phyloP scores from a whole-genome alignment of 352 stramenopile species.

The Globisporangium paddicum region DNA sequence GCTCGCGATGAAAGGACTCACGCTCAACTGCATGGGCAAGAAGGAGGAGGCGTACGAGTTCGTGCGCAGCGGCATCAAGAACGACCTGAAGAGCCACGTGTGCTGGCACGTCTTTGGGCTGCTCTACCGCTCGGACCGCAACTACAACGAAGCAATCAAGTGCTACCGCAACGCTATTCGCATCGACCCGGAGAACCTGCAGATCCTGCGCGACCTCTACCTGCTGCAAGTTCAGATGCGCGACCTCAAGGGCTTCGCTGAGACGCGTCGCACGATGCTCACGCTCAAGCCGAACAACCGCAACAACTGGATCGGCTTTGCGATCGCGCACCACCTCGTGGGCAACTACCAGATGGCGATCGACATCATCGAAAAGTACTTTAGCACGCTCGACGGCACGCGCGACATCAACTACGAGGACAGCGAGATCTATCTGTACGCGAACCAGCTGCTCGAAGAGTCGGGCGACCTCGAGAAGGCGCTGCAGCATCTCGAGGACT shows the following conservation, averaged over 20 bases:
- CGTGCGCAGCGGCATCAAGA: constrained; percentile 92
- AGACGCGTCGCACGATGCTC: constrained; percentile 93
- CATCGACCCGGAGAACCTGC: constrained; percentile 96
- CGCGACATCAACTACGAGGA: constrained; percentile 88
- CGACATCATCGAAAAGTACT: constrained; percentile 95
- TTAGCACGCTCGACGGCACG: constrained; percentile 81
- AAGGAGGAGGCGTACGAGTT: constrained; percentile 96
- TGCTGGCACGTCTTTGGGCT: constrained; percentile 99
- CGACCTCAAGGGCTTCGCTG: constrained; percentile 90
- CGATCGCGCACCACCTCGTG: constrained; percentile 93
- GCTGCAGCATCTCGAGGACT: constrained; percentile 81
- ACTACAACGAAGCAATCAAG: constrained; percentile 98
- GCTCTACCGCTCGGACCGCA: constrained; percentile 94
- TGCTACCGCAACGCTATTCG: constrained; percentile 97
- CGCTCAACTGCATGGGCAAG: constrained; percentile 92
- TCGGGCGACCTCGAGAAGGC: constrained; percentile 80
- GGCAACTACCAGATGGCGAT: constrained; percentile 92
- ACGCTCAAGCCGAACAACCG: constrained; percentile 92
- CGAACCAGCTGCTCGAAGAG: constrained; percentile 93
- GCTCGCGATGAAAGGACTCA: constrained; percentile 97
- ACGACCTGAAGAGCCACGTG: constrained; percentile 94
- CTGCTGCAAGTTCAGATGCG: constrained; percentile 94
- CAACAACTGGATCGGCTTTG: constrained; percentile 97
- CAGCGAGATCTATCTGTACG: constrained; percentile 96
- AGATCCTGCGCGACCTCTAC: constrained; percentile 97